Percentiles rank a stretch among this genome's conserved stretches.
Evolutionary conservation across 257 asterid species (phyloP).

Genomic region (Ajuga chamaepitys): DNA sequence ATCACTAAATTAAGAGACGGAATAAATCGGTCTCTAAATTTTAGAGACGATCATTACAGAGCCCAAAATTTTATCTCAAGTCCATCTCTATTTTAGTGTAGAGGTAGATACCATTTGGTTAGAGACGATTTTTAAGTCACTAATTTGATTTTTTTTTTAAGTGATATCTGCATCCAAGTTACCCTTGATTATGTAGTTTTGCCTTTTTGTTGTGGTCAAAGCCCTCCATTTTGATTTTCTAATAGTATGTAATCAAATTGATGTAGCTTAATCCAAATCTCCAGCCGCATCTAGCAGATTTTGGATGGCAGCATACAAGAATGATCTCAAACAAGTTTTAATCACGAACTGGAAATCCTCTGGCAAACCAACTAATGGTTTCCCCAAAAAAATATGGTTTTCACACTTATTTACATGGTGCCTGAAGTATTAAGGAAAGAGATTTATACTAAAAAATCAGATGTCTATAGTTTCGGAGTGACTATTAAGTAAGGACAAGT

Average conservation of each 20-base stretch:
- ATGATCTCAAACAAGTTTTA: constrained; percentile 69
- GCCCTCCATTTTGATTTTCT: constrained; percentile 6
- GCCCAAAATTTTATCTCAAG: no score
- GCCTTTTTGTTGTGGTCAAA: neutral
- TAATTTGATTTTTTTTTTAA: no score
- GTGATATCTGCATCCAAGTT: constrained; percentile 9
- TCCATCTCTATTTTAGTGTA: no score
- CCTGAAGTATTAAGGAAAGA: constrained; percentile 90
- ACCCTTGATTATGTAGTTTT: neutral
- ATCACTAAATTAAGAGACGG: no score
- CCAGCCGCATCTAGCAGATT: constrained; percentile 74
- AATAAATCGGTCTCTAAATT: no score
- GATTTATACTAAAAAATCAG: constrained; percentile 85
- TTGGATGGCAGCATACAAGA: constrained; percentile 84
- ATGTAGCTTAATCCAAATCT: constrained; percentile 66
- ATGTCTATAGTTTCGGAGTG: constrained; percentile 90
- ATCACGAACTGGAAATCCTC: constrained; percentile 64
- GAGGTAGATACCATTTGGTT: no score
- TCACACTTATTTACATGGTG: constrained; percentile 95
- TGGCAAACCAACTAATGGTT: constrained; percentile 98
- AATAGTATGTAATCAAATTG: constrained; percentile 13
- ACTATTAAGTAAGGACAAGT: constrained; percentile 63
- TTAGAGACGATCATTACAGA: no score
- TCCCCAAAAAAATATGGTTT: constrained; percentile 93
- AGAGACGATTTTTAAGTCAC: no score